These are phyloP conservation scores for Fusarium pseudocircinatum DNA, from an alignment of 2,329 filamentous ascomycete genomes.

Conservation along the genomic window DNA sequence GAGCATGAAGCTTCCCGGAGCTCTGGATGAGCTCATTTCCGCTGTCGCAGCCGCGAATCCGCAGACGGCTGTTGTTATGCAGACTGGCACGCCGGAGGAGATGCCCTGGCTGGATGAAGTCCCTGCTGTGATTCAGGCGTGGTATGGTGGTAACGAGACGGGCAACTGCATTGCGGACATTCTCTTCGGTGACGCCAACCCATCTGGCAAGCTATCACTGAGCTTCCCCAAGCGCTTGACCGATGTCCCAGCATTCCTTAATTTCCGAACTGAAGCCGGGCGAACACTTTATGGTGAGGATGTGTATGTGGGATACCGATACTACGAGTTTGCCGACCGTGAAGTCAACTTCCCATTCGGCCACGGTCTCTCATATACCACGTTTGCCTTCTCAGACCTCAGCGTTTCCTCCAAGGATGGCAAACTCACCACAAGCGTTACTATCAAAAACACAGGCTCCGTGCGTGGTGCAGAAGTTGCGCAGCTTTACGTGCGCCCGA, in stretches of 20 bases:
- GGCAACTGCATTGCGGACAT: conserved; percentile 84
- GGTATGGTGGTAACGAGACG: conserved; percentile 89
- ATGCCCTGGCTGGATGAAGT: conserved; percentile 74
- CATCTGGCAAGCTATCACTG: conserved; percentile 78
- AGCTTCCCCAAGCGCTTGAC: conserved; percentile 74
- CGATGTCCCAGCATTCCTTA: conserved; percentile 80
- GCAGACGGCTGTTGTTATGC: conserved; percentile 77
- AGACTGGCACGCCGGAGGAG: conserved; percentile 78
- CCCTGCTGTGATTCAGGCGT: conserved; percentile 74
- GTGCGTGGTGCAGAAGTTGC: conserved; percentile 63
- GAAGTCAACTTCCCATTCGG: conserved; percentile 80
- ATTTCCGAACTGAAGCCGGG: conserved; percentile 76
- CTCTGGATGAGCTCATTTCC: conserved; percentile 74
- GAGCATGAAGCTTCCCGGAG: conserved; percentile 79
- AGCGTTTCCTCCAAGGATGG: conserved; percentile 57
- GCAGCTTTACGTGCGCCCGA: conserved; percentile 65
- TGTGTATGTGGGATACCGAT: conserved; percentile 82
- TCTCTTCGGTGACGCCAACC: conserved; percentile 77
- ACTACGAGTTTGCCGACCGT: conserved; percentile 76
- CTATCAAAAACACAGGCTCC: conserved; percentile 70
- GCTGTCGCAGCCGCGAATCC: conserved; percentile 73
- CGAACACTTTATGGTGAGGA: conserved; percentile 82
- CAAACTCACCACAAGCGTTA: conserved; percentile 59
- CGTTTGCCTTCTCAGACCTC: conserved; percentile 66
- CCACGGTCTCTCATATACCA: conserved; percentile 81